These are phyloP conservation scores for Jasminum sambac DNA, from an alignment of 257 asterid genomes.

Conservation along the genomic window DNA sequence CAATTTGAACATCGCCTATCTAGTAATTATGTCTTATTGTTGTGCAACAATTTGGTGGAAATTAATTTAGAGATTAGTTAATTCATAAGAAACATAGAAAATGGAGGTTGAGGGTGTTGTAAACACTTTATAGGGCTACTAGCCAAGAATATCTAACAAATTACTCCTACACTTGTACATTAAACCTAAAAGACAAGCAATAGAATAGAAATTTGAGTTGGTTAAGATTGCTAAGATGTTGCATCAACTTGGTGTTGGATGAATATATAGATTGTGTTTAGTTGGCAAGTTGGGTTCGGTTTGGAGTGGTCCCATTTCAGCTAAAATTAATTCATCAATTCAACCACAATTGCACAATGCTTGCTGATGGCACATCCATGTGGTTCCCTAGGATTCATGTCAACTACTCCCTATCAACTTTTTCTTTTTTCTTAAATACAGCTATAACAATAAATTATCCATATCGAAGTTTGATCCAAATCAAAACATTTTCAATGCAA, in stretches of 20 bases:
- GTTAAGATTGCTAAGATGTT: neutral
- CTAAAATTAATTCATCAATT: neutral
- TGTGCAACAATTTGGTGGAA: neutral
- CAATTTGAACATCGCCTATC: no score
- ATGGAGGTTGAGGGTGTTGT: neutral
- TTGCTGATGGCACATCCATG: no score
- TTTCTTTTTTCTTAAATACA: neutral
- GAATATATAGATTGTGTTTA: neutral
- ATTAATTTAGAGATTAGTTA: neutral
- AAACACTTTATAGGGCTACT: neutral
- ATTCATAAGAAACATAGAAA: neutral
- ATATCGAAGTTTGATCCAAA: neutral
- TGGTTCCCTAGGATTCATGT: neutral
- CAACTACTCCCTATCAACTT: neutral
- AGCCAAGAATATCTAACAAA: neutral
- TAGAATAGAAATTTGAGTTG: neutral
- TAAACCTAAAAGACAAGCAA: neutral
- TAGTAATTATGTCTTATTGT: neutral
- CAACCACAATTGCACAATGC: neutral
- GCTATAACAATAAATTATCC: neutral
- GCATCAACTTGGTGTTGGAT: slow-evolving; percentile 6
- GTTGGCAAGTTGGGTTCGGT: slow-evolving; percentile 13
- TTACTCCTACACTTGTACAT: neutral
- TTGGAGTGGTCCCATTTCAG: neutral
- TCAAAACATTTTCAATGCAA: neutral